phyloP scores from a whole-genome alignment of 75 land plant species.

The Pseudotsuga menziesii region DNA sequence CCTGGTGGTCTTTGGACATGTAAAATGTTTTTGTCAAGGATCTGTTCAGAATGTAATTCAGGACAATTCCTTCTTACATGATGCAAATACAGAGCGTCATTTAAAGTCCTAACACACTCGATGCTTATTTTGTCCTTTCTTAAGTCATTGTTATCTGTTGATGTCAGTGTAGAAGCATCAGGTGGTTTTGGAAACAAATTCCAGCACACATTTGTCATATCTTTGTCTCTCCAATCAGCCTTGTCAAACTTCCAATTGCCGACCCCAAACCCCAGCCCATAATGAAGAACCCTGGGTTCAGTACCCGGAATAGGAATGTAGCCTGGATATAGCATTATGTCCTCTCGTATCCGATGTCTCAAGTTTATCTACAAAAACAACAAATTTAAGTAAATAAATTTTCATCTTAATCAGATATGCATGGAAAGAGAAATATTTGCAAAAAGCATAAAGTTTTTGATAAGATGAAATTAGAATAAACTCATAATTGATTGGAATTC shows the following conservation, averaged over 20 bases:
- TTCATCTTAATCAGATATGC: not conserved
- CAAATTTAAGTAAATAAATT: not conserved
- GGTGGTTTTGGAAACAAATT: constrained; percentile 89
- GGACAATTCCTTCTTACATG: constrained; percentile 62
- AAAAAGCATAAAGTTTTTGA: not conserved
- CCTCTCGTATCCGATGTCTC: constrained; percentile 53
- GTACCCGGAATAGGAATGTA: constrained; percentile 62
- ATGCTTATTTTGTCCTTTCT: constrained; percentile 75
- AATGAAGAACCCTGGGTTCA: constrained; percentile 81
- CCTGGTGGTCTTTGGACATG: not conserved
- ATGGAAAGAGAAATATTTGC: not conserved
- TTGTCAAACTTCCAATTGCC: constrained; percentile 93
- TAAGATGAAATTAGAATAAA: not conserved
- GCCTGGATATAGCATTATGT: constrained; percentile 93
- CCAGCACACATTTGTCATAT: constrained; percentile 86
- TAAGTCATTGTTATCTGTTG: constrained; percentile 16
- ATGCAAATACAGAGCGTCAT: constrained; percentile 70
- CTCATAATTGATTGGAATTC: not conserved
- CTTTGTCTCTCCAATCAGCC: constrained; percentile 68
- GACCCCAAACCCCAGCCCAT: constrained; percentile 71
- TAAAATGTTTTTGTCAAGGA: not conserved
- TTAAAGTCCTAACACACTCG: constrained; percentile 65
- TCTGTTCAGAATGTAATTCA: constrained; percentile 2
- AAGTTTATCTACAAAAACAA: constrained; percentile 53
- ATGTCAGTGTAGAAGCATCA: constrained; percentile 48